phyloP scores from a whole-genome alignment of 2,329 filamentous ascomycete species.

The Nectriaceae sp. region DNA sequence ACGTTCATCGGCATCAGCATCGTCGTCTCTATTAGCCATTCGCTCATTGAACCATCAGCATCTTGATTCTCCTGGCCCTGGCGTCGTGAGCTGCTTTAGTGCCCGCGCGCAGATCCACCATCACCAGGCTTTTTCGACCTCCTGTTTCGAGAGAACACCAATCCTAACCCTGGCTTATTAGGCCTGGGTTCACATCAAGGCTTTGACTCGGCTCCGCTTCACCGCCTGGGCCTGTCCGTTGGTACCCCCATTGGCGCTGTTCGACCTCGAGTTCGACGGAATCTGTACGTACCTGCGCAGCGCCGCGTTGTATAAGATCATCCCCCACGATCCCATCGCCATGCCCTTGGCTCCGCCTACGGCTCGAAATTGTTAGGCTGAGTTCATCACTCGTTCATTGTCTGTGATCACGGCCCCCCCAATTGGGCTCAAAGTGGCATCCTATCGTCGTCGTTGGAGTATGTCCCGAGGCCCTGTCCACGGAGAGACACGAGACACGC shows the following conservation, averaged over 20 bases:
- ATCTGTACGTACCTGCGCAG: not conserved
- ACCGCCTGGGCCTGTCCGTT: not conserved
- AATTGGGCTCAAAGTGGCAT: not conserved
- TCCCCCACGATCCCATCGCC: constrained; percentile 21
- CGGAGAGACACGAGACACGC: not conserved
- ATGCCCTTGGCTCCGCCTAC: constrained; percentile 22
- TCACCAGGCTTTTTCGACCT: not conserved
- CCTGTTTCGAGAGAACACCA: not conserved
- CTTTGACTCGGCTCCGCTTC: not conserved
- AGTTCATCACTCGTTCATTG: constrained; percentile 20
- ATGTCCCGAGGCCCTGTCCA: constrained; percentile 13
- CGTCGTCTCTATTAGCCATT: not conserved
- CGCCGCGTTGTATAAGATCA: not conserved
- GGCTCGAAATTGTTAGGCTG: constrained; percentile 28
- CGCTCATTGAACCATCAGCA: too few species aligned
- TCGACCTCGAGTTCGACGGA: not conserved
- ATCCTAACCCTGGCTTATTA: not conserved
- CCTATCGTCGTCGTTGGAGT: constrained; percentile 15
- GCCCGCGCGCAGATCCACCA: constrained; percentile 2
- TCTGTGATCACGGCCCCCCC: not conserved
- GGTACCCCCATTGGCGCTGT: not conserved
- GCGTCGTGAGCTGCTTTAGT: not conserved
- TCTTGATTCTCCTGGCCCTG: not conserved
- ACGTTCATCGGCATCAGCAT: not conserved
- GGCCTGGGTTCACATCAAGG: not conserved